A percentile compares a stretch with the other conserved stretches of the same genome.
phyloP scores from a whole-genome alignment of 306 rosid species.

The Prunus padus region DNA sequence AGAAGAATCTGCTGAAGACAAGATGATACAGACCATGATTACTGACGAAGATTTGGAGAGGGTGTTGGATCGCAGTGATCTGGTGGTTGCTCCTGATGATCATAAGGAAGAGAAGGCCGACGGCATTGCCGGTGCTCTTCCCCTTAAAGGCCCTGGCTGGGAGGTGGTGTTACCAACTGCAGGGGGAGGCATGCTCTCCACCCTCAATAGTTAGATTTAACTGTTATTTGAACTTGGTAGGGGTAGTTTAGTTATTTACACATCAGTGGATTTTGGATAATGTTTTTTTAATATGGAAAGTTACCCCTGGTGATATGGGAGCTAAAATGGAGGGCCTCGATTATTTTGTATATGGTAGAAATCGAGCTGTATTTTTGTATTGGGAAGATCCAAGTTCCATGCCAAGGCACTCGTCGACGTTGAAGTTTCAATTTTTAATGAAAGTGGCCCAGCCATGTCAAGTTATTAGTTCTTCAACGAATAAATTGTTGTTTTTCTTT shows the following conservation, averaged over 20 bases:
- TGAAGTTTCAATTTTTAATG: not conserved
- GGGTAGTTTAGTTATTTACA: not conserved
- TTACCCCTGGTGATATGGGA: not conserved
- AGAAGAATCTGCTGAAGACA: slow-evolving; percentile 81
- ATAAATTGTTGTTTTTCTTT: not conserved
- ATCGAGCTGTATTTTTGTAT: not conserved
- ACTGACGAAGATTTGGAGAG: slow-evolving; percentile 66
- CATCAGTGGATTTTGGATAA: not conserved
- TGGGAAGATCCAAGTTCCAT: slow-evolving; percentile 16
- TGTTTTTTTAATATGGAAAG: slow-evolving; percentile 1
- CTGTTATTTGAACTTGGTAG: slow-evolving; percentile 3
- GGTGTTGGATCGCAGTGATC: slow-evolving; percentile 86
- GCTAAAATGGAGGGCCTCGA: slow-evolving; percentile 10
- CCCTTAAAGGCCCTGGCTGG: slow-evolving; percentile 96
- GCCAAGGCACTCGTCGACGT: not conserved
- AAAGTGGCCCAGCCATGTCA: not conserved
- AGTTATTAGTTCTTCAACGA: not conserved
- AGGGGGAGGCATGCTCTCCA: slow-evolving; percentile 79
- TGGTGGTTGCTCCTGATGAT: slow-evolving; percentile 12
- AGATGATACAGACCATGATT: slow-evolving; percentile 66
- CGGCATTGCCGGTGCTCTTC: slow-evolving; percentile 23
- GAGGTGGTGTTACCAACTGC: slow-evolving; percentile 84
- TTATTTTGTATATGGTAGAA: slow-evolving; percentile 35
- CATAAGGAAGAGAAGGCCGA: slow-evolving; percentile 18
- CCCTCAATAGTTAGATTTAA: slow-evolving; percentile 58